Percentiles rank a stretch among this genome's conserved stretches.
Evolutionary conservation across 371 early-diverging fungal species (phyloP).

Genomic region (Batkoa obscura): DNA sequence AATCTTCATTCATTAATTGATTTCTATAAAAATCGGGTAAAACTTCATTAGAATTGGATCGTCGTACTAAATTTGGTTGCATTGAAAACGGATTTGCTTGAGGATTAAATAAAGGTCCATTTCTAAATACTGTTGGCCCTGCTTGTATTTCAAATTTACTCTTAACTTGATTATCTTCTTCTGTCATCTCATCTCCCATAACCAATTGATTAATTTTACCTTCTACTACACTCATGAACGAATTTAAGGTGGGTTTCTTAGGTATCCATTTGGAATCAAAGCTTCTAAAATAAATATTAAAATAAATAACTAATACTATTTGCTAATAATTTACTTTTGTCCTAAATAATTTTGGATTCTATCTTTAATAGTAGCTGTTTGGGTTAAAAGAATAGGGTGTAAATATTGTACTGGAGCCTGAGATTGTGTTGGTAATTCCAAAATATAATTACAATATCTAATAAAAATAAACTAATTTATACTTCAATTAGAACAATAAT

Average conservation of each 20-base stretch:
- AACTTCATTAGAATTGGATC: not conserved
- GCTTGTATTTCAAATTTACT: conserved; percentile 1
- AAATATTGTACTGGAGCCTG: conserved; percentile 60
- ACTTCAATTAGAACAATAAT: not conserved
- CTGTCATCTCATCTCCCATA: conserved; percentile 30
- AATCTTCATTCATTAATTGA: not conserved
- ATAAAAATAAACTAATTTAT: no score
- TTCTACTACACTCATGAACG: conserved; percentile 44
- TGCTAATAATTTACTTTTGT: no score
- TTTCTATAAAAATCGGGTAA: not conserved
- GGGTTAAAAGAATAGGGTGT: conserved; percentile 38
- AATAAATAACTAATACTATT: no score
- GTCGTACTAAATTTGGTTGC: not conserved
- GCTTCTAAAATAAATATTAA: conserved; percentile 11
- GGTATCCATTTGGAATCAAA: conserved; percentile 16
- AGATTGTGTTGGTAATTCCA: conserved; percentile 44
- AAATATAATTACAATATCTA: conserved; percentile 61
- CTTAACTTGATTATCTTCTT: not conserved
- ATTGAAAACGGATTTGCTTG: conserved; percentile 6
- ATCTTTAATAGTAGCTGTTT: conserved; percentile 29
- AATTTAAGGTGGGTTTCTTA: conserved; percentile 37
- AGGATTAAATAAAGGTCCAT: conserved; percentile 1
- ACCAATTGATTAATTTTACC: conserved; percentile 51
- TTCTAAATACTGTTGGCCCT: conserved; percentile 5
- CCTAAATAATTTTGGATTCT: no score